A percentile compares a stretch with the other conserved stretches of the same genome.
Conservation (phyloP, 345 rosid genomes). For the Hypericum perforatum region DNA sequence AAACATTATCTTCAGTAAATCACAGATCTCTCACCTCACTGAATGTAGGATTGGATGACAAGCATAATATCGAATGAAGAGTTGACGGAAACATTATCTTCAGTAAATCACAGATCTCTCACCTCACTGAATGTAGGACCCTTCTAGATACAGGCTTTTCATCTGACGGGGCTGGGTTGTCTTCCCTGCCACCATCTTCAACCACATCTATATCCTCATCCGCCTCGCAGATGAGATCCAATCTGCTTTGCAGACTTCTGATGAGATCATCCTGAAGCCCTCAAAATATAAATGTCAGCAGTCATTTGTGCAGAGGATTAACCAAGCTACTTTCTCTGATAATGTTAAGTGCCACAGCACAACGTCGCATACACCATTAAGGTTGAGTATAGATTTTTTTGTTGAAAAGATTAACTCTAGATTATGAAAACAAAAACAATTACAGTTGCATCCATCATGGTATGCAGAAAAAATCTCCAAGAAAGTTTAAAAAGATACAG, state of each 20-base stretch:
- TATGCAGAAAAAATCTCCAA: no score
- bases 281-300: not conserved
- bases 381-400: no score
- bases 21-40: slow-evolving; percentile 37
- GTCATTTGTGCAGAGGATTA: no score
- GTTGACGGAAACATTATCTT: not conserved
- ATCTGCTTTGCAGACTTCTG: slow-evolving; percentile 76
- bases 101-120: slow-evolving; percentile 7
- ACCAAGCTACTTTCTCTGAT: no score
- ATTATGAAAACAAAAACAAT: no score
- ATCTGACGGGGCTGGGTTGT: slow-evolving; percentile 16
- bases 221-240: slow-evolving; percentile 71
- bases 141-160: slow-evolving; percentile 33
- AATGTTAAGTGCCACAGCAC: no score
- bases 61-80: no score
- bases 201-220: slow-evolving; percentile 36
- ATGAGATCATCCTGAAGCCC: slow-evolving; percentile 65
- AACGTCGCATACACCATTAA: no score
- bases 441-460: no score
- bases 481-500: no score
- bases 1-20: not conserved
- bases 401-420: no score
- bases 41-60: slow-evolving; percentile 30
- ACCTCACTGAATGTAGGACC: slow-evolving; percentile 45
- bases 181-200: slow-evolving; percentile 23